A percentile compares a stretch with the other conserved stretches of the same genome.
Evolutionary conservation across 2,329 filamentous ascomycete species (phyloP).

Genomic region (Pseudogymnoascus sp.): DNA sequence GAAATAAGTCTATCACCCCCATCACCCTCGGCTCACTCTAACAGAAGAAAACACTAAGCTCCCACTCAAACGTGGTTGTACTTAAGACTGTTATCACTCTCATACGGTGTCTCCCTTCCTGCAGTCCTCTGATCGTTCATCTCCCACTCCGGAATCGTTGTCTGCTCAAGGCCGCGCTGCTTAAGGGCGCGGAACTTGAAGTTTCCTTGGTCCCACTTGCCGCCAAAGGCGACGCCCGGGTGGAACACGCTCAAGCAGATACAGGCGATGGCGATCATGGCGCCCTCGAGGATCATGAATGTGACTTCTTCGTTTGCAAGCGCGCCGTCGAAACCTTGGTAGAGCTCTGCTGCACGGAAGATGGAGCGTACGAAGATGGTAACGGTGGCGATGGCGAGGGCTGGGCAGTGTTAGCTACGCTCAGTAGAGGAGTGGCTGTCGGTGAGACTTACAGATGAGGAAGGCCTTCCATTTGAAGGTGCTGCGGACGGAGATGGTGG

Average conservation of each 20-base stretch:
- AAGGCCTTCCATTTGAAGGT: constrained; percentile 4
- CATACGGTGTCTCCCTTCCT: neutral
- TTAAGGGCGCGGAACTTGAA: constrained; percentile 2
- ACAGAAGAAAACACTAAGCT: neutral
- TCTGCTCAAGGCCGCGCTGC: neutral
- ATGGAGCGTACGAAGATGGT: constrained; percentile 50
- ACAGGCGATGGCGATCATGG: constrained; percentile 30
- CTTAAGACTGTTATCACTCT: neutral
- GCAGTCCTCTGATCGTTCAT: neutral
- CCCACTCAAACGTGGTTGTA: neutral
- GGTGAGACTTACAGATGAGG: neutral
- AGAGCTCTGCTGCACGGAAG: constrained; percentile 52
- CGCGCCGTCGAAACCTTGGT: constrained; percentile 44
- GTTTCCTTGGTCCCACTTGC: constrained; percentile 13
- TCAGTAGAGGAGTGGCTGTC: neutral
- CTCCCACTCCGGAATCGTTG: neutral
- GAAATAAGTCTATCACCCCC: neutral
- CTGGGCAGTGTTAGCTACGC: neutral
- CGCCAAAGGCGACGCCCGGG: constrained; percentile 25
- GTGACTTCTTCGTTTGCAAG: constrained; percentile 40
- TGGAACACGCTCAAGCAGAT: constrained; percentile 28
- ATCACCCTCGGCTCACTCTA: neutral
- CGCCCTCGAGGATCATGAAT: constrained; percentile 42
- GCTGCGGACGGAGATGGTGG: neutral
- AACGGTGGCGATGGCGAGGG: constrained; percentile 42